Conservation (phyloP, 2,329 filamentous ascomycete species). For the Mariannaea elegans region DNA sequence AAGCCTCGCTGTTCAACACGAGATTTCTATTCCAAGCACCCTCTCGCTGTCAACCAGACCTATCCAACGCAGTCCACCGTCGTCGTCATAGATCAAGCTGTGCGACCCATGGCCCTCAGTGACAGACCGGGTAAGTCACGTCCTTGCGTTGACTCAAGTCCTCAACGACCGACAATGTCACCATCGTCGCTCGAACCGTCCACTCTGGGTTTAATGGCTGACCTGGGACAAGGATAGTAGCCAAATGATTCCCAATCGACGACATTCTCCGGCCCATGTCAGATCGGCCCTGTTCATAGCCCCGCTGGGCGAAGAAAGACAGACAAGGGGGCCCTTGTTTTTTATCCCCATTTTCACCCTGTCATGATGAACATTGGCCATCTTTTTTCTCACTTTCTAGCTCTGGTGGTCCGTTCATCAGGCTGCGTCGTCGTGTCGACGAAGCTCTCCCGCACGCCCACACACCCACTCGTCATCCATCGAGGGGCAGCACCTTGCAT, state of each 20-base stretch:
- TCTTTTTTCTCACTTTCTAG: conserved; percentile 7
- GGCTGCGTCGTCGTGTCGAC: conserved; percentile 20
- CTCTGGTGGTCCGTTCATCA: neutral
- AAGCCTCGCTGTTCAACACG: conserved; percentile 20
- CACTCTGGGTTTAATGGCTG: conserved; percentile 25
- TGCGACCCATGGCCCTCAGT: neutral
- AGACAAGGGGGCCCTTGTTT: conserved; percentile 15
- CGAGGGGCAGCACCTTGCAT: conserved; percentile 14
- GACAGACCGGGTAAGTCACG: neutral
- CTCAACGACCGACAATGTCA: conserved; percentile 18
- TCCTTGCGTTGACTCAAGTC: conserved; percentile 1
- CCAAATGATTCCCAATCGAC: conserved; percentile 16
- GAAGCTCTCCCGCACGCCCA: neutral
- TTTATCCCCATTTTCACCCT: conserved; percentile 26
- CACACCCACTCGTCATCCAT: conserved; percentile 8
- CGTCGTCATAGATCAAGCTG: neutral
- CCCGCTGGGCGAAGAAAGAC: conserved; percentile 16
- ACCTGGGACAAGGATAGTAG: conserved; percentile 18
- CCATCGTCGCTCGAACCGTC: conserved; percentile 26
- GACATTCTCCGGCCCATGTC: conserved; percentile 17
- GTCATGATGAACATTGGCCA: conserved; percentile 14
- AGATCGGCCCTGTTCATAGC: conserved; percentile 25
- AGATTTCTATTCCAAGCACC: conserved; percentile 11
- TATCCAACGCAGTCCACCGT: neutral
- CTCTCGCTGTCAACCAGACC: neutral